Conservation (phyloP, 768 basidiomycete genomes). For the Solioccasus polychromus region DNA sequence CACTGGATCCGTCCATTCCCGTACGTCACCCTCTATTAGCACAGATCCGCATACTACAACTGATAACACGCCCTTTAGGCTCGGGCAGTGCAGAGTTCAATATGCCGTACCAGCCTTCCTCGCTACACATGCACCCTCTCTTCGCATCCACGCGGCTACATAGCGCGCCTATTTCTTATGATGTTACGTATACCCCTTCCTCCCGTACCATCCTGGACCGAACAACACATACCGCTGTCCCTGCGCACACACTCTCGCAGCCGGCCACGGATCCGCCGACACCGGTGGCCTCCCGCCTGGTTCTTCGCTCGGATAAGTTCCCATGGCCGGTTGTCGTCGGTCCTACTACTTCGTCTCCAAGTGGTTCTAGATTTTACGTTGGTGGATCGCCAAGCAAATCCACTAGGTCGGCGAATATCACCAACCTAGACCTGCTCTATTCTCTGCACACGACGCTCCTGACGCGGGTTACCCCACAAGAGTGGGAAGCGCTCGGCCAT, state of each 20-base stretch:
- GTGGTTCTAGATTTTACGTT: slow-evolving; percentile 27
- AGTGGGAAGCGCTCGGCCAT: slow-evolving; percentile 61
- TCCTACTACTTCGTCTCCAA: slow-evolving; percentile 29
- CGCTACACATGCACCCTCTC: slow-evolving; percentile 61
- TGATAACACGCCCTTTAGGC: slow-evolving; percentile 12
- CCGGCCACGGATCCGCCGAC: slow-evolving; percentile 65
- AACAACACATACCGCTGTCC: slow-evolving; percentile 51
- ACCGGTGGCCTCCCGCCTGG: slow-evolving; percentile 41
- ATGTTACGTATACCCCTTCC: slow-evolving; percentile 55
- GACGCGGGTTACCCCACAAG: slow-evolving; percentile 55
- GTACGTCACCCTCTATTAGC: slow-evolving; percentile 31
- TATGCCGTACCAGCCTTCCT: slow-evolving; percentile 25
- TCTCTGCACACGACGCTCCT: slow-evolving; percentile 57
- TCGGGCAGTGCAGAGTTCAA: slow-evolving; percentile 24
- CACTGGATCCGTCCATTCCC: slow-evolving; percentile 37
- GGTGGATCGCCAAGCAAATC: slow-evolving; percentile 21
- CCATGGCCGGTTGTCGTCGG: slow-evolving; percentile 60
- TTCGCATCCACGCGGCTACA: slow-evolving; percentile 55
- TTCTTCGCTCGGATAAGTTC: slow-evolving; percentile 54
- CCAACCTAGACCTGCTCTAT: slow-evolving; percentile 63
- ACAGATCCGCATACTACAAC: slow-evolving; percentile 4
- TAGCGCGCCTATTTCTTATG: slow-evolving; percentile 61
- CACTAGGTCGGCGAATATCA: slow-evolving; percentile 36
- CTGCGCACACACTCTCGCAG: slow-evolving; percentile 53
- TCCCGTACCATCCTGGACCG: slow-evolving; percentile 56